Evolutionary conservation across 495 filamentous ascomycete genomes (phyloP).

Genomic region (Rostrohypoxylon terebratum): DNA sequence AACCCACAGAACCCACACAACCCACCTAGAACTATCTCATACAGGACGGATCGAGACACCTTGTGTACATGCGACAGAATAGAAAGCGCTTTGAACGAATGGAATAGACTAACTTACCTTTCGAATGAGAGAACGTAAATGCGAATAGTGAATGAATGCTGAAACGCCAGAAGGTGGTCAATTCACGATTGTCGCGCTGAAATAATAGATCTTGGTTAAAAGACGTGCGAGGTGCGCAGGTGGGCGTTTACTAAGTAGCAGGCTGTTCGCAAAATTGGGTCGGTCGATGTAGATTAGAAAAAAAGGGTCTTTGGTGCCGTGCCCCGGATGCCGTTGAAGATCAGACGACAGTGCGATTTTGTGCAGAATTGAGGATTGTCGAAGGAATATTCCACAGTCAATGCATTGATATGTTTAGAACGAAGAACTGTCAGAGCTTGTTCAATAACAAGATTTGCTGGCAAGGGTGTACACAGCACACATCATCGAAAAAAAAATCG

Average conservation of each 20-base stretch:
- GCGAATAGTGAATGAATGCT: conserved; percentile 25
- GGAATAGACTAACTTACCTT: conserved; percentile 27
- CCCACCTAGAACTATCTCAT: background rate
- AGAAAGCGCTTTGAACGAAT: background rate
- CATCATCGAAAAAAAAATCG: conserved; percentile 21
- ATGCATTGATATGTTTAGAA: conserved; percentile 24
- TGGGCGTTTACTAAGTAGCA: conserved; percentile 24
- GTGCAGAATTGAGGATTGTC: conserved; percentile 22
- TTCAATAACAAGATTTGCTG: conserved; percentile 15
- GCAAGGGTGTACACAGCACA: conserved; percentile 6
- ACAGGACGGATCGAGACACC: conserved; percentile 10
- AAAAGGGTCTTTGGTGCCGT: conserved; percentile 34
- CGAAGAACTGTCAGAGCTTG: conserved; percentile 23
- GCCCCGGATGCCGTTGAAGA: conserved; percentile 25
- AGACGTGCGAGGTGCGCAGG: conserved; percentile 39
- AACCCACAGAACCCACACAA: conserved; percentile 1
- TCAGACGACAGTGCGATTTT: conserved; percentile 19
- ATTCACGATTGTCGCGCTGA: conserved; percentile 42
- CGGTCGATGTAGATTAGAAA: conserved; percentile 34
- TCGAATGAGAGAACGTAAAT: conserved; percentile 11
- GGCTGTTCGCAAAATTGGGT: conserved; percentile 34
- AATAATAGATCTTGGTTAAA: conserved; percentile 42
- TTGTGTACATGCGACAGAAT: conserved; percentile 11
- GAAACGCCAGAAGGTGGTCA: conserved; percentile 41
- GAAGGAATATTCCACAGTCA: conserved; percentile 26